Percentiles rank a stretch among this genome's conserved stretches.
These are phyloP conservation scores for Arthrobotrys pseudoclavata DNA, from an alignment of 2,329 filamentous ascomycete genomes.

Conservation along the genomic window DNA sequence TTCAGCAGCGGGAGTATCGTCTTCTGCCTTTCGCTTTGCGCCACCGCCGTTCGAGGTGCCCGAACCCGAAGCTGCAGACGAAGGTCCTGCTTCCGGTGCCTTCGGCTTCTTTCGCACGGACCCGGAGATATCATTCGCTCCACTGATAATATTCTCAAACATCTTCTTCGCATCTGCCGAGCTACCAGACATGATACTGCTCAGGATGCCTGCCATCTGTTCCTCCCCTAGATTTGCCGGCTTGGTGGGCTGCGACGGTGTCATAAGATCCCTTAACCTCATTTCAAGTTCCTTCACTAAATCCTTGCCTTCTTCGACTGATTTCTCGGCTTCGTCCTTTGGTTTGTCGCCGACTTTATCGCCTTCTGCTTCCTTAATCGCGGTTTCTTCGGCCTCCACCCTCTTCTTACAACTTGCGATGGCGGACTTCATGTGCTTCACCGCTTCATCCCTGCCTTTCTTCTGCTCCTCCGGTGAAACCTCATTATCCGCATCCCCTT, in stretches of 20 bases:
- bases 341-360: constrained; percentile 66
- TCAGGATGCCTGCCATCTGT: constrained; percentile 74
- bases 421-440: constrained; percentile 62
- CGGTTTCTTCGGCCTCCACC: constrained; percentile 61
- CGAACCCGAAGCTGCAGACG: constrained; percentile 40
- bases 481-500: constrained; percentile 72
- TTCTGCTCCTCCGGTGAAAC: constrained; percentile 72
- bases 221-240: constrained; percentile 64
- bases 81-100: constrained; percentile 63
- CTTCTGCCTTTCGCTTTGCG: constrained; percentile 67
- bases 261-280: constrained; percentile 70
- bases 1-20: constrained; percentile 64
- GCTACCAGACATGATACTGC: constrained; percentile 75
- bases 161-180: constrained; percentile 74
- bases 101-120: constrained; percentile 77
- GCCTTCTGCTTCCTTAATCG: constrained; percentile 68
- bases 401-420: constrained; percentile 62
- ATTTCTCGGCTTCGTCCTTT: constrained; percentile 73
- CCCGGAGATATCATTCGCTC: constrained; percentile 79
- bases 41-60: constrained; percentile 38
- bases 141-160: constrained; percentile 79
- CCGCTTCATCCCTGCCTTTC: constrained; percentile 67
- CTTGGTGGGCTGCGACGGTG: constrained; percentile 26
- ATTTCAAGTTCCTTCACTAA: constrained; percentile 84
- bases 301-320: constrained; percentile 80